Conservation (phyloP, 176 grass and related monocot species). For the Eremochloa ophiuroides region DNA sequence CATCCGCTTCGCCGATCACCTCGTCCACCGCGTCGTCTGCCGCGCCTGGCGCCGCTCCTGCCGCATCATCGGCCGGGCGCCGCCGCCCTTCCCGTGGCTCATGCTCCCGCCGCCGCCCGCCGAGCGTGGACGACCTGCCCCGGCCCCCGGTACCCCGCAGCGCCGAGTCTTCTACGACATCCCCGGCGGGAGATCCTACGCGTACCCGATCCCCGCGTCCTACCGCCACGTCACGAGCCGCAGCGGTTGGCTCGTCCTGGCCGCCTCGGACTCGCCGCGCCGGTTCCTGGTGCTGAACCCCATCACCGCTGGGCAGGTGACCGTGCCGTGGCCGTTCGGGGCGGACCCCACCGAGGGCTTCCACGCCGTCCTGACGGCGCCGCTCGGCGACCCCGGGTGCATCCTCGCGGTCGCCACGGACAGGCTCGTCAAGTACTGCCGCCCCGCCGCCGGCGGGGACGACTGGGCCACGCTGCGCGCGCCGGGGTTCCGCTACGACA, state of each 20-base stretch:
- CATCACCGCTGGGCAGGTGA: not conserved
- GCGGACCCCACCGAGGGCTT: not conserved
- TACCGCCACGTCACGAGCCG: conserved; percentile 29
- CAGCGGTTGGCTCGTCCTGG: conserved; percentile 44
- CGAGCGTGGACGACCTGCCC: not conserved
- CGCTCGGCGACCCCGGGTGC: conserved; percentile 19
- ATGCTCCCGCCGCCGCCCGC: conserved; percentile 33
- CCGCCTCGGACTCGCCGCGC: conserved; percentile 14
- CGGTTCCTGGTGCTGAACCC: conserved; percentile 32
- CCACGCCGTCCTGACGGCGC: conserved; percentile 26
- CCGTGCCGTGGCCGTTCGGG: conserved; percentile 35
- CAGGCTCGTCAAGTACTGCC: conserved; percentile 40
- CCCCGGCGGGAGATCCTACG: conserved; percentile 24
- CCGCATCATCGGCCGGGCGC: conserved; percentile 16
- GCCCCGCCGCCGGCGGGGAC: not conserved
- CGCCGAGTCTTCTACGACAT: conserved; percentile 44
- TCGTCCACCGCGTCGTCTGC: conserved; percentile 28
- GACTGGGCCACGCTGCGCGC: conserved; percentile 35
- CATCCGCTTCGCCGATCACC: conserved; percentile 37
- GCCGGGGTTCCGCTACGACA: conserved; percentile 36
- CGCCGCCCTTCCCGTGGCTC: conserved; percentile 51
- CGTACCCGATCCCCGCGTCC: conserved; percentile 18
- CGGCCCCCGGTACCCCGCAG: not conserved
- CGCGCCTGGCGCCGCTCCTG: conserved; percentile 17
- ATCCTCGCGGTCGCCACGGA: conserved; percentile 37